Percentiles rank a stretch among this genome's conserved stretches.
phyloP scores from a whole-genome alignment of 306 rosid genomes.

The Castanea crenata region DNA sequence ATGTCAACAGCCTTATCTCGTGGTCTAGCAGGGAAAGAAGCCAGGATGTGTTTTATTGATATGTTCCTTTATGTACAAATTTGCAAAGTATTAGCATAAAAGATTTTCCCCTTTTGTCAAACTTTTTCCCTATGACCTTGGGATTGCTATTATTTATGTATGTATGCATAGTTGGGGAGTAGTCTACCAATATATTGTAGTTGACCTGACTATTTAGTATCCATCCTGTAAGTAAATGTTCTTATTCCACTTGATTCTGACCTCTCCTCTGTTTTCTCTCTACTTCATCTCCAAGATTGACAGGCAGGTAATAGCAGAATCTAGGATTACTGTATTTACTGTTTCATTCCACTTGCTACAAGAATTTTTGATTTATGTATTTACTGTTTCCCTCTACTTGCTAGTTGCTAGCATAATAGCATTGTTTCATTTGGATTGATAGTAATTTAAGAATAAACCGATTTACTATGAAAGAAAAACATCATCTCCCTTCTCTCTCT shows the following conservation, averaged over 20 bases:
- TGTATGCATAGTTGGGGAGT: neutral
- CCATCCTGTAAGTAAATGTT: neutral
- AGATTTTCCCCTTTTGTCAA: neutral
- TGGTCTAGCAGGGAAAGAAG: slow-evolving; percentile 26
- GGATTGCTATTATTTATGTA: neutral
- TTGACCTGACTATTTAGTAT: neutral
- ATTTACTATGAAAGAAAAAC: too few relatives aligned
- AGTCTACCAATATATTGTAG: neutral
- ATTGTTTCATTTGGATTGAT: neutral
- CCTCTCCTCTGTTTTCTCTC: neutral
- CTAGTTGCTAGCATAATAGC: neutral
- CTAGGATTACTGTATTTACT: neutral
- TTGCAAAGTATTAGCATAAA: neutral
- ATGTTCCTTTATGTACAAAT: neutral
- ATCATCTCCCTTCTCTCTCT: too few relatives aligned
- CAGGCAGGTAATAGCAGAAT: neutral
- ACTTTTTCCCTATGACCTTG: neutral
- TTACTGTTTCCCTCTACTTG: neutral
- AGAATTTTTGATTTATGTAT: neutral
- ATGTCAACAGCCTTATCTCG: slow-evolving; percentile 49
- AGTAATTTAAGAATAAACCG: too few relatives aligned
- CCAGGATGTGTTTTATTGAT: neutral
- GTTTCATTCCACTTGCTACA: neutral
- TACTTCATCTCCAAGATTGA: neutral
- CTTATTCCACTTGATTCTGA: neutral